Conservation (phyloP, 257 asterid genomes). For the Ligustrum vulgare region DNA sequence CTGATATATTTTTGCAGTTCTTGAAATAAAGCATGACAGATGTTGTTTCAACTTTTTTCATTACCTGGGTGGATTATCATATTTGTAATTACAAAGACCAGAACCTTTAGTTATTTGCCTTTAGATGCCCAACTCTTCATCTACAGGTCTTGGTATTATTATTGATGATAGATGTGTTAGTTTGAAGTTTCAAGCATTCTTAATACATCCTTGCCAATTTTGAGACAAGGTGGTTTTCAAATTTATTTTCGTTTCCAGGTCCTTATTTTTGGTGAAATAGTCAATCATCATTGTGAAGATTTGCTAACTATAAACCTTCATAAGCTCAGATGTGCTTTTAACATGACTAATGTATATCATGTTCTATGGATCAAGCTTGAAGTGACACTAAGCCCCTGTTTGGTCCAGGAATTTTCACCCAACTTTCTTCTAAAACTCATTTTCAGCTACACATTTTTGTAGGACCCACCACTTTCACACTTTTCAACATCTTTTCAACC, state of each 20-base stretch:
- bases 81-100: neutral
- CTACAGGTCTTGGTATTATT: constrained; percentile 14
- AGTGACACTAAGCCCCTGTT: too few relatives aligned
- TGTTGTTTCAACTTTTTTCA: neutral
- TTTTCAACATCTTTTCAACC: too few relatives aligned
- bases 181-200: neutral
- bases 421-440: too few relatives aligned
- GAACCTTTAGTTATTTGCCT: constrained; percentile 11
- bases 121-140: constrained; percentile 10
- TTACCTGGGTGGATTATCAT: neutral
- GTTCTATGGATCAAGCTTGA: neutral
- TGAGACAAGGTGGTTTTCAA: neutral
- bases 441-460: too few relatives aligned
- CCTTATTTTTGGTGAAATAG: neutral
- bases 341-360: neutral
- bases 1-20: neutral
- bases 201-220: neutral
- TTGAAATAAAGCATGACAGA: constrained; percentile 11
- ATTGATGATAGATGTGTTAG: constrained; percentile 2
- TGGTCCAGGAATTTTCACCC: too few relatives aligned
- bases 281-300: neutral
- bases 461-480: too few relatives aligned
- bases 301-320: neutral
- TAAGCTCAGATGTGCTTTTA: neutral
- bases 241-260: neutral